Evolutionary conservation across 805 yeast species (phyloP).

Genomic region (Tetrapisispora iriomotensis): DNA sequence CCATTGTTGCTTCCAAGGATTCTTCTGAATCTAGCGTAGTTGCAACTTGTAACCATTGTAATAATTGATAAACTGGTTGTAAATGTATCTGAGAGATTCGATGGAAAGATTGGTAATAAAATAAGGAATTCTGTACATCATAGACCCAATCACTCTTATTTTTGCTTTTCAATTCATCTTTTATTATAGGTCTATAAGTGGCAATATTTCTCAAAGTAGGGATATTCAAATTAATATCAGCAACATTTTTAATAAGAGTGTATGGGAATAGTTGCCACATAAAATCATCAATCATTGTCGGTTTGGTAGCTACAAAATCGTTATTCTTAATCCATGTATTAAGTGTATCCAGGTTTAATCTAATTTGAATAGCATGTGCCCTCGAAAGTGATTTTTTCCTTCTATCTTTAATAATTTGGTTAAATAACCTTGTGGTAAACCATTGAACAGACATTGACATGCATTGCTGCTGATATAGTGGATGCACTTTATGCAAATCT

Average conservation of each 20-base stretch:
- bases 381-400: conserved; percentile 61
- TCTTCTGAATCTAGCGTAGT: conserved; percentile 61
- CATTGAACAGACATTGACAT: conserved; percentile 70
- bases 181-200: conserved; percentile 14
- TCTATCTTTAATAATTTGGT: conserved; percentile 55
- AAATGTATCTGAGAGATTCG: conserved; percentile 59
- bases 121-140: conserved; percentile 35
- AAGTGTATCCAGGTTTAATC: conserved; percentile 73
- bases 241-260: conserved; percentile 27
- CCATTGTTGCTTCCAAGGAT: conserved; percentile 43
- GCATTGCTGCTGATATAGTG: conserved; percentile 67
- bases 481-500: conserved; percentile 71
- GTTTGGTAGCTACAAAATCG: conserved; percentile 22
- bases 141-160: conserved; percentile 6
- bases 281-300: conserved; percentile 30
- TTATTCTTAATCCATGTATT: conserved; percentile 84
- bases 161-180: conserved; percentile 2
- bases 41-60: conserved; percentile 87
- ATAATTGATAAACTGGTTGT: conserved; percentile 62
- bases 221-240: conserved; percentile 17
- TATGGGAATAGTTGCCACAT: conserved; percentile 33
- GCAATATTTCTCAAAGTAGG: conserved; percentile 20
- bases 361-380: conserved; percentile 77
- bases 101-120: conserved; percentile 55
- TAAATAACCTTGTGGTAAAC: conserved; percentile 64